Conservation (phyloP, 805 yeast species). For the Metschnikowia santaceciliae region DNA sequence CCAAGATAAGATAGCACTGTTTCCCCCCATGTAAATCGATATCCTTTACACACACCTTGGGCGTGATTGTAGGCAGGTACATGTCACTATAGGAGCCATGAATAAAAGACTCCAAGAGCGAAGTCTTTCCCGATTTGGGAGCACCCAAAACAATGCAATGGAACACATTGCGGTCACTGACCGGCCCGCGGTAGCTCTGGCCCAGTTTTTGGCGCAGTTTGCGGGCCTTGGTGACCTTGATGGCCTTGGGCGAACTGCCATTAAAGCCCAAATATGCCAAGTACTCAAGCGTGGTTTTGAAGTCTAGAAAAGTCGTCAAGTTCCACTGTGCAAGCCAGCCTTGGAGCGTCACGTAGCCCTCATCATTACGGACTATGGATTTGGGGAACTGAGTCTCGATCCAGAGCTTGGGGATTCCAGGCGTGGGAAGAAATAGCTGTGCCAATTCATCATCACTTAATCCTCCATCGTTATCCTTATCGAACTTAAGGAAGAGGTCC, state of each 20-base stretch:
- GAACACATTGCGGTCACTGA: slow-evolving; percentile 83
- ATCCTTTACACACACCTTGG: slow-evolving; percentile 82
- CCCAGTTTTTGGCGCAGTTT: slow-evolving; percentile 66
- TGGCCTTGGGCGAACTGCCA: slow-evolving; percentile 36
- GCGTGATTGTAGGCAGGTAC: slow-evolving; percentile 79
- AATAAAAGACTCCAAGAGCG: slow-evolving; percentile 76
- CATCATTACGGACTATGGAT: slow-evolving; percentile 85
- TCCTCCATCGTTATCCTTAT: slow-evolving; percentile 96
- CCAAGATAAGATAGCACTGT: slow-evolving; percentile 86
- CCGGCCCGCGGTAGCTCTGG: slow-evolving; percentile 57
- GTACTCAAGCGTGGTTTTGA: slow-evolving; percentile 80
- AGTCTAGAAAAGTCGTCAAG: slow-evolving; percentile 86
- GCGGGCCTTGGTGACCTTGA: slow-evolving; percentile 80
- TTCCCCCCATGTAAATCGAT: slow-evolving; percentile 93
- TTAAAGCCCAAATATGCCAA: slow-evolving; percentile 89
- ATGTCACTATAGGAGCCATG: slow-evolving; percentile 65
- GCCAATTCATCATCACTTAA: slow-evolving; percentile 68
- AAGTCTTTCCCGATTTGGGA: slow-evolving; percentile 81
- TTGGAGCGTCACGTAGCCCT: slow-evolving; percentile 85
- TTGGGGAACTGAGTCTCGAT: slow-evolving; percentile 77
- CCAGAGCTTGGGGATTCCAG: slow-evolving; percentile 91
- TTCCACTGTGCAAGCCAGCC: slow-evolving; percentile 99
- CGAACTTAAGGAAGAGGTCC: slow-evolving; percentile 82
- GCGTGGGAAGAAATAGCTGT: slow-evolving; percentile 79
- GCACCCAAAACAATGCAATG: slow-evolving; percentile 87